These are phyloP conservation scores for Lasiosphaeris hirsuta DNA, from an alignment of 495 filamentous ascomycete species.

Conservation along the genomic window DNA sequence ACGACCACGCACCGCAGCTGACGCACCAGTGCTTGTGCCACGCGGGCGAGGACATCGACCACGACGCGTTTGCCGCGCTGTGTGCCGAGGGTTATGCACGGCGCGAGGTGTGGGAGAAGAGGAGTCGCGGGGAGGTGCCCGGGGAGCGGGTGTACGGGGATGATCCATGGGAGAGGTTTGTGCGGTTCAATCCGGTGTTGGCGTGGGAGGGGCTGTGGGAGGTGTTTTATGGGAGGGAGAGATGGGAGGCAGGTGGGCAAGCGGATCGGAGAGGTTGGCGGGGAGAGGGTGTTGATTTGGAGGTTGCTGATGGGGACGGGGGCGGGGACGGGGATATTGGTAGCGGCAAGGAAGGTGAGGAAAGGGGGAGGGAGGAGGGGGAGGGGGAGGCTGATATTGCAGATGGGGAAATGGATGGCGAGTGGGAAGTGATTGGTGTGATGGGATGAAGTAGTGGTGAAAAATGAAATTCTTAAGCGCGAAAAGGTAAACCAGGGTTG, in stretches of 20 bases:
- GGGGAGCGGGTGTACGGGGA: not conserved
- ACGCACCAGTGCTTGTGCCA: constrained; percentile 16
- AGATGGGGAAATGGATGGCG: too few relatives aligned
- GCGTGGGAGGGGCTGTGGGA: constrained; percentile 11
- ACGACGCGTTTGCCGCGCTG: constrained; percentile 9
- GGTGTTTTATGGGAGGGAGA: not conserved
- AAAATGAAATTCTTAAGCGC: too few relatives aligned
- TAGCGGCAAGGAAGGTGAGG: not conserved
- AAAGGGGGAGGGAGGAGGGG: not conserved
- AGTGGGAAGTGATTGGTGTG: too few relatives aligned
- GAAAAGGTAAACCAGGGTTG: too few relatives aligned
- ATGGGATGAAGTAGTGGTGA: too few relatives aligned
- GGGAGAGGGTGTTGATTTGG: not conserved
- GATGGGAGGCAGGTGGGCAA: not conserved
- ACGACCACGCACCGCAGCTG: constrained; percentile 14
- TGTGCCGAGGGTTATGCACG: not conserved
- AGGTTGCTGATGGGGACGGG: not conserved
- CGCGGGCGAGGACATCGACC: constrained; percentile 4
- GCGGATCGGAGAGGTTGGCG: not conserved
- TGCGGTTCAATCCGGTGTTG: constrained; percentile 11
- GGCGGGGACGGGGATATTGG: not conserved
- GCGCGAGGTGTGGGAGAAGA: constrained; percentile 2
- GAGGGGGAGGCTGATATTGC: not conserved
- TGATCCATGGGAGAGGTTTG: constrained; percentile 13
- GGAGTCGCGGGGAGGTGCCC: not conserved